Evolutionary conservation across 2,329 filamentous ascomycete genomes (phyloP), one percentile per base, ranked within the genome.

Genomic region (Pseudopithomyces chartarum): DNA sequence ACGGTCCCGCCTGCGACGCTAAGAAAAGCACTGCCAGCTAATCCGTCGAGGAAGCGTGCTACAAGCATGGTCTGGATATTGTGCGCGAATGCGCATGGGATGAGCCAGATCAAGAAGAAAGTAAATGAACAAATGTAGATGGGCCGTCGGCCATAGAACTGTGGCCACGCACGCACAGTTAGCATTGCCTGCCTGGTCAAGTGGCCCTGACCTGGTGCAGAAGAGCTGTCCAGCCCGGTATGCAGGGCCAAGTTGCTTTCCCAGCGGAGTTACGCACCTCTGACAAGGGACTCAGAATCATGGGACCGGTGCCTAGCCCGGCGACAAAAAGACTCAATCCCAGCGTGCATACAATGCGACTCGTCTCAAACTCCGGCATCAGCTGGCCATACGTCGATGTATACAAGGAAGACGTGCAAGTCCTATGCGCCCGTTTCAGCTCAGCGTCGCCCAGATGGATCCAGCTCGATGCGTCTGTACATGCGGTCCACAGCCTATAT

Each of bases 351-450:
- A 96, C 83, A 48, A 91, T 80, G 54, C 85, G 83, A 0, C 90
- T 89, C 65, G 85, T 84, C 62, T 85, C 78, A 66, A 97, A 96
- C 57, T 96, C 90, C 23, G 81, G 78, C 60, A 88, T 86, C 76
- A 97, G 86, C 74, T 95, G 90, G 17, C 68, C 71, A 73, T 97
- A 97, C 0, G 90, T 95, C 12, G 86, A 86, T 0, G 92, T 94
- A 76, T 97, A 97, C 66, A 96, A 87, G n/a, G 92, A 95, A 46
- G 90, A 93, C 1, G 90, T 86, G 71, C 89, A 92, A 8, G 92
- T 96, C 52, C 90, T 92, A 66, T 51, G 34, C 20, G 42, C 39
- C 50, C 55, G 26, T 32, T 34, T 48, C 52, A 46, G 38, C 48
- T 50, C 45, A 55, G 52, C 40, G 26, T 19, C n/a, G 20, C 19